Base-by-base conservation (phyloP, 345 rosid genomes). In the Angophora floribunda region DNA sequence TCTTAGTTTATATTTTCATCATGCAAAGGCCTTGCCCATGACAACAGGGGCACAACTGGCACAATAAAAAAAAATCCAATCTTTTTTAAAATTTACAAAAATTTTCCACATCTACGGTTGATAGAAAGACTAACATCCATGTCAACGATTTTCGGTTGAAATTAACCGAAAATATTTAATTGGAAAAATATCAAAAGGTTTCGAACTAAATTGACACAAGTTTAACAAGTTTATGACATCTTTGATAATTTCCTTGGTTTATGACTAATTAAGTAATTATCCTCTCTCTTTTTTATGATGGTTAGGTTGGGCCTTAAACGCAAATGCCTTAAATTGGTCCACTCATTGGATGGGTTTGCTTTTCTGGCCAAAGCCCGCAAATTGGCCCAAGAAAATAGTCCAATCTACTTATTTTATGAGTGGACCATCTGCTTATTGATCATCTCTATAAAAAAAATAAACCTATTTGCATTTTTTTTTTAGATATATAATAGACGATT, bases 81-180 rank as follows among this genome's bases (percentile, higher is more conserved):
- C 26, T 28, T 61, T 57, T 22, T 59, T 26, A 2, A 4, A 59
- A 61, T 28, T 12, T 61, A 14, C 67, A 61, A 11, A 12, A 61
- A 61, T 1, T 28, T 5, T 28, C 32, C 1, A 61, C 4, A 5
- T 28, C 1, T 0, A 28, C 7, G 26, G 26, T 0, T 6, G 15
- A 7, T 61, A 0, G 3, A 13, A 61, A 1, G 1, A 11, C 0
- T 1, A 3, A 12, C 6, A 1, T 61, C 16, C 1, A 12, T 14
- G 1, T 61, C 13, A 28, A 1, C 0, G 2, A 28, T 61, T 61
- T 59, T 61, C 32, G 12, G 6, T 61, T 30, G 26, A 61, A 61
- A 61, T 61, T 61, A 28, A 28, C 15, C 15, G 1, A 26, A 59
- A 61, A 11, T 1, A 28, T 12, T 28, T 7, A 5, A 61, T 61